Evolutionary conservation across 176 grass and related monocot species (phyloP).

Genomic region (Oryza meyeriana): DNA sequence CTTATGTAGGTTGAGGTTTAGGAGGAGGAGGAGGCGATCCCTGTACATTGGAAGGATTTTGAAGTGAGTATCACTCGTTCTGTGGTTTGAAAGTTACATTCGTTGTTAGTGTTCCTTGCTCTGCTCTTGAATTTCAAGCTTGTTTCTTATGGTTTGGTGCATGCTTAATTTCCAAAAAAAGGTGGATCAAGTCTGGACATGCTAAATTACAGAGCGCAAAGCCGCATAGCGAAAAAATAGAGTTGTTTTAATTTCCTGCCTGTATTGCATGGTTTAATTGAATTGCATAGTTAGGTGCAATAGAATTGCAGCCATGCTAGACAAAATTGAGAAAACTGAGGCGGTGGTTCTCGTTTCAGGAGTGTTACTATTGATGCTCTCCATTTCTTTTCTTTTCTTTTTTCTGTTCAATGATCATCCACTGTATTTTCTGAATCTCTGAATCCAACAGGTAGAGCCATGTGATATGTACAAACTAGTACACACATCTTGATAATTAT

Average conservation of each 20-base stretch:
- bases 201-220: neutral
- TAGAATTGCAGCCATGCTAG: neutral
- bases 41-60: neutral
- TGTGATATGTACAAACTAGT: neutral
- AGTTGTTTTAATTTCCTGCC: neutral
- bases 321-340: neutral
- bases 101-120: neutral
- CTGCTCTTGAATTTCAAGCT: neutral
- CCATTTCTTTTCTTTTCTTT: neutral
- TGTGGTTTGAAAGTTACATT: neutral
- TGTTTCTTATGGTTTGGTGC: neutral
- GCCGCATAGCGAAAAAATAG: neutral
- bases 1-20: neutral
- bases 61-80: slow-evolving; percentile 28
- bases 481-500: neutral
- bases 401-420: neutral
- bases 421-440: neutral
- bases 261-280: neutral
- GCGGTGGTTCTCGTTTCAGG: neutral
- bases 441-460: neutral
- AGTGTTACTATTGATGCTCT: neutral
- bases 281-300: neutral
- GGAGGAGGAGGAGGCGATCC: neutral
- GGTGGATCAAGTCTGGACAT: neutral
- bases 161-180: neutral